phyloP scores from a whole-genome alignment of 2,329 filamentous ascomycete genomes.

The Paraconiothyrium sp. region DNA sequence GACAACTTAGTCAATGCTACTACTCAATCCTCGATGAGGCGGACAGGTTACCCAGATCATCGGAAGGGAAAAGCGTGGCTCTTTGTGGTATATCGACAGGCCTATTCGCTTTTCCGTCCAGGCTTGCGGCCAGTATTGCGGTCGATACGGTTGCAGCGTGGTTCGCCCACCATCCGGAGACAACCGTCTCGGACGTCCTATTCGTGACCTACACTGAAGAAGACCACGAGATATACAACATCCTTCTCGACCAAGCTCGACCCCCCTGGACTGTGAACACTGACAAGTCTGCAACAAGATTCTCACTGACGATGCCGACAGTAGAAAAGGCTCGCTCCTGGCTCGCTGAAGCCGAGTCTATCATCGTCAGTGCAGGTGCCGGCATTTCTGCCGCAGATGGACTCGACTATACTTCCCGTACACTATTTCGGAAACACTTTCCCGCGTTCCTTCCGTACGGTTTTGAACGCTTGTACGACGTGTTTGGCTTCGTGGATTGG shows the following conservation, averaged over 20 bases:
- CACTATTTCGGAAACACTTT: constrained; percentile 43
- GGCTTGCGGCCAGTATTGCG: constrained; percentile 40
- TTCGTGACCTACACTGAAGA: constrained; percentile 46
- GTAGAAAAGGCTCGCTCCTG: constrained; percentile 25
- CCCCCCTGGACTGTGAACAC: background rate
- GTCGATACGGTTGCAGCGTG: constrained; percentile 39
- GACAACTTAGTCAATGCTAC: constrained; percentile 43
- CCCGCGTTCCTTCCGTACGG: constrained; percentile 40
- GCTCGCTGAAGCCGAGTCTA: constrained; percentile 33
- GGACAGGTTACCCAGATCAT: constrained; percentile 33
- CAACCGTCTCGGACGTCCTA: constrained; percentile 41
- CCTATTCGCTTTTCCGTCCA: constrained; percentile 46
- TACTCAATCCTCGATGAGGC: constrained; percentile 39
- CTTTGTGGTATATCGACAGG: constrained; percentile 51
- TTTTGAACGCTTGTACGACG: constrained; percentile 43
- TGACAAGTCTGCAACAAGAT: background rate
- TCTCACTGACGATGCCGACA: background rate
- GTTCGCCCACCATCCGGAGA: constrained; percentile 34
- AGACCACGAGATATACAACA: constrained; percentile 33
- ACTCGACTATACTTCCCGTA: constrained; percentile 44
- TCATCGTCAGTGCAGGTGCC: constrained; percentile 47
- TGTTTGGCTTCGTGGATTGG: constrained; percentile 46
- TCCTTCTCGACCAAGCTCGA: constrained; percentile 18
- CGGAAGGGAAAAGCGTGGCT: constrained; percentile 40
- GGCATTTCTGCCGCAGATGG: constrained; percentile 48